Base-by-base conservation (phyloP, 257 asterid genomes). In the Galeopsis tetrahit region DNA sequence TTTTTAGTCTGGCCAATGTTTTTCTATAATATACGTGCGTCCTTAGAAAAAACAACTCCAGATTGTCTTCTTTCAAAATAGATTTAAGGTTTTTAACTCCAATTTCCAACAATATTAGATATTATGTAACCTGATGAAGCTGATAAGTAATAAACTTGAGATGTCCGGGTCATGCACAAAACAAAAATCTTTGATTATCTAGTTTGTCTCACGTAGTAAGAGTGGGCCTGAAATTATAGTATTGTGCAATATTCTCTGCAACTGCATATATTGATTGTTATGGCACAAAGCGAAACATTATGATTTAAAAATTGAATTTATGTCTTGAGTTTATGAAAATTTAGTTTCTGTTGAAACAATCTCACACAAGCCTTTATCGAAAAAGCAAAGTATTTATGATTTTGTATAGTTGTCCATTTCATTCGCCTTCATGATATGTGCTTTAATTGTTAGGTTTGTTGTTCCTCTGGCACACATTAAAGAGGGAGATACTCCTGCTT, bases 371-470 rank as follows among this genome's bases (percentile, higher is more conserved):
- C 10, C 33, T 17, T 51, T 38, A 0, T 13, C 36, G 6, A 53
- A 42, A 35, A 15, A 43, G 34, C 40, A 11, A 36, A 46, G 68
- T 60, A 36, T 10, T 8, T 32, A 46, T 48, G 33, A 21, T 39
- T 32, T 33, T 32, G 2, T 66, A 46, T 1, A 36, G 38, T n/a
- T 69, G 63, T 36, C 39, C 40, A 36, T 33, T 72, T 55, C 35
- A 52, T 52, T 62, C 10, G 1, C 17, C 43, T 81, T 70, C 17
- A 48, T 43, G 17, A 17, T 52, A 14, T 34, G 8, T 48, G 33
- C 77, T 74, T 76, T 43, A 32, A 32, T 40, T 70, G 55, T 56
- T 79, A 64, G 79, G 66, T 81, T 60, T 55, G 57, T 74, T 75
- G 49, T 71, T 73, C 70, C 49, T 48, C 48, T 48, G 33, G 67